Percentiles rank a stretch among this genome's conserved stretches.
Conservation (phyloP, 306 rosid species). For the Fragaria ananassa region DNA sequence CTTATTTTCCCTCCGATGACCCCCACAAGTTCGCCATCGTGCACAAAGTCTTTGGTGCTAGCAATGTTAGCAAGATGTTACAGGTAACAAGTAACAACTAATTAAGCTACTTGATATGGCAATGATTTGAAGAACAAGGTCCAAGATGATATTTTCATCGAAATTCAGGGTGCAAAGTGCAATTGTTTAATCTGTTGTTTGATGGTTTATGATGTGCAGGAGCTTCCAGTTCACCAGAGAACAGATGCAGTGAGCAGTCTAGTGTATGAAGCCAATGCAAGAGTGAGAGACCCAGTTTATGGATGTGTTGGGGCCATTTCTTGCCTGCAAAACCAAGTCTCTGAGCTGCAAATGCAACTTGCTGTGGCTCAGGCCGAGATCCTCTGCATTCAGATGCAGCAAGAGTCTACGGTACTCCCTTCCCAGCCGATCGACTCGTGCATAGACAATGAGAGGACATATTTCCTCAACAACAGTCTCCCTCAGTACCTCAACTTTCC, state of each 20-base stretch:
- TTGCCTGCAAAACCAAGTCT: slow-evolving; percentile 70
- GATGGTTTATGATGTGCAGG: slow-evolving; percentile 38
- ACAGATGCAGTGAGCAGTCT: slow-evolving; percentile 90
- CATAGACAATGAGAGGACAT: slow-evolving; percentile 34
- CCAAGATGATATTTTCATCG: neutral
- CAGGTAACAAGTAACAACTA: slow-evolving; percentile 58
- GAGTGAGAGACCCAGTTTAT: slow-evolving; percentile 84
- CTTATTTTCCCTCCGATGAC: slow-evolving; percentile 82
- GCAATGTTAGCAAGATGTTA: slow-evolving; percentile 92
- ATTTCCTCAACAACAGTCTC: slow-evolving; percentile 35
- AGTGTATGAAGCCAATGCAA: slow-evolving; percentile 94
- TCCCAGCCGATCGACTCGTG: slow-evolving; percentile 12
- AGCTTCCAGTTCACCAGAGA: slow-evolving; percentile 68
- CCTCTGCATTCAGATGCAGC: slow-evolving; percentile 77
- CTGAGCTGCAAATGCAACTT: slow-evolving; percentile 90
- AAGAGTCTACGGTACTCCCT: slow-evolving; percentile 41
- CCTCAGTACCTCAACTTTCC: slow-evolving; percentile 52
- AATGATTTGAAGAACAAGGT: neutral
- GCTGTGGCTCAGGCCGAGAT: slow-evolving; percentile 93
- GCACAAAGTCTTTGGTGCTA: slow-evolving; percentile 95
- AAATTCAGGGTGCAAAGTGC: neutral
- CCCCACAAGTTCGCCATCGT: slow-evolving; percentile 88
- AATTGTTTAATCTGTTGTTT: neutral
- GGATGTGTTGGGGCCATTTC: slow-evolving; percentile 92
- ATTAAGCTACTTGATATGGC: neutral